Base-by-base conservation (phyloP, 331 rosid genomes). In the Erythrophleum ivorense region DNA sequence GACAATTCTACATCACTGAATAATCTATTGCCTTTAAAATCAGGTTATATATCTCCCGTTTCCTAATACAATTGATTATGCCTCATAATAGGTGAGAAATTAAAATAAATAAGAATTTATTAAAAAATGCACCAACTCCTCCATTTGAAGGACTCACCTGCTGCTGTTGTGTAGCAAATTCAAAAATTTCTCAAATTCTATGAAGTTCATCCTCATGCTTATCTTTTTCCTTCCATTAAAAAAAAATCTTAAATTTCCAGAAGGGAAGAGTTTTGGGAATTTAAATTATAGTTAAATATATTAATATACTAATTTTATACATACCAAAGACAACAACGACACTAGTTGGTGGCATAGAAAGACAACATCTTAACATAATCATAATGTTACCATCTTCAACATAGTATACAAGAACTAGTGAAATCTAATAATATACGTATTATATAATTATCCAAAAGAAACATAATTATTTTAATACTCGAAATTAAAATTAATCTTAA, bases 361-460 rank as follows among this genome's bases (percentile, higher is more conserved):
- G 19, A 70, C 74, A 62, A 24, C 46, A 62, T 36, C 43, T 31
- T 62, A 59, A 49, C 80, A 78, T 62, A 71, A 29, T 29, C 52
- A 78, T 68, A 68, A 13, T 62, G 57, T 67, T 53, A 46, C 60
- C 78, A 75, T 48, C 75, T 40, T 65, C 78, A 45, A 60, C 77
- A 2, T 18, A 52, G 88, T 79, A 34, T 71, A 71, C 86, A 87
- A 48, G 38, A 74, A 36, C 43, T 1, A 50, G 73, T 50, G 55
- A 73, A 58, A 71, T 40, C 57, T 65, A 50, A 52, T 12, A 15
- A 46, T 33, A n/a, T n/a, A n/a, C n/a, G n/a, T n/a, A n/a, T n/a
- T n/a, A n/a, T 31, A 73, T 73, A 75, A 38, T 19, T 50, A 76
- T n/a, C 36, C 19, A 66, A 64, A 64, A 64, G 14, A 74, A n/a